These are phyloP conservation scores for Hysterium pulicare DNA, from an alignment of 2,329 filamentous ascomycete genomes.

Conservation along the genomic window DNA sequence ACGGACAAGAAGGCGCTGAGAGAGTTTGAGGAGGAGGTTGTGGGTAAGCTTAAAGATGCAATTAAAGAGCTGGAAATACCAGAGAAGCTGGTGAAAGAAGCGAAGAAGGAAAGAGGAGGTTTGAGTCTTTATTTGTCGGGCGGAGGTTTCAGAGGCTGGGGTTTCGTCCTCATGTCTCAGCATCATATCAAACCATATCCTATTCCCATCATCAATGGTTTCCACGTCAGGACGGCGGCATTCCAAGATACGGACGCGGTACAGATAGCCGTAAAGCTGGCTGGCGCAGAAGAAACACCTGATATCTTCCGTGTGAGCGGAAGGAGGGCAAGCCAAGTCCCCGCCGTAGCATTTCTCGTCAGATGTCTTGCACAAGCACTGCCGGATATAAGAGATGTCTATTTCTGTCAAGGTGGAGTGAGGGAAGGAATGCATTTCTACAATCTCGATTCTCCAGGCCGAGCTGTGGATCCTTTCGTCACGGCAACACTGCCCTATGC, in stretches of 20 bases:
- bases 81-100: slow-evolving; percentile 41
- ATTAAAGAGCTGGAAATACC: slow-evolving; percentile 57
- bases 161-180: slow-evolving; percentile 75
- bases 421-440: slow-evolving; percentile 77
- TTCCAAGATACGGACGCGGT: slow-evolving; percentile 54
- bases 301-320: slow-evolving; percentile 57
- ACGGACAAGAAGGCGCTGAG: slow-evolving; percentile 31
- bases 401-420: slow-evolving; percentile 81
- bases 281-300: slow-evolving; percentile 3
- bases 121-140: slow-evolving; percentile 70
- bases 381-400: slow-evolving; percentile 62
- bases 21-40: slow-evolving; percentile 50
- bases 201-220: slow-evolving; percentile 73
- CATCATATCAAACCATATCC: slow-evolving; percentile 71
- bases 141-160: slow-evolving; percentile 82
- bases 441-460: slow-evolving; percentile 57
- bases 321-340: slow-evolving; percentile 71
- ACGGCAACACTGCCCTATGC: slow-evolving; percentile 57
- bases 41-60: slow-evolving; percentile 55
- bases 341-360: slow-evolving; percentile 73
- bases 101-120: slow-evolving; percentile 26
- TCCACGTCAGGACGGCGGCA: slow-evolving; percentile 57
- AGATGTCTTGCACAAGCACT: slow-evolving; percentile 66
- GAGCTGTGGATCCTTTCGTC: slow-evolving; percentile 64
- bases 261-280: slow-evolving; percentile 29